Conservation (phyloP, 768 basidiomycete species). For the Hemileccinum impolitum region DNA sequence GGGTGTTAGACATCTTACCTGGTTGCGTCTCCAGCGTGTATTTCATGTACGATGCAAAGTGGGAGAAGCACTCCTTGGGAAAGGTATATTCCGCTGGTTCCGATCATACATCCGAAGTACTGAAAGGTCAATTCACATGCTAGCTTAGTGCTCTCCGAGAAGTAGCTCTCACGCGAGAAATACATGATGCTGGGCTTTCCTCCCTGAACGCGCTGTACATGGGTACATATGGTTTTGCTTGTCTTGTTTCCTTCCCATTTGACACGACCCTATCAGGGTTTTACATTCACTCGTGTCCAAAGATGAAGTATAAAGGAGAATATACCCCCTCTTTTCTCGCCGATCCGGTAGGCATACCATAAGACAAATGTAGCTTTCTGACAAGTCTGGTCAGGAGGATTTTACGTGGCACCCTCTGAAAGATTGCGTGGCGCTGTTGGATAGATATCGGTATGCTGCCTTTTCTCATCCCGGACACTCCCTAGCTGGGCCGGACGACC, state of each 20-base stretch:
- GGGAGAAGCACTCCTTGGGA: slow-evolving; percentile 69
- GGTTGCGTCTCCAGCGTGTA: slow-evolving; percentile 81
- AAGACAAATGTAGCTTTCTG: slow-evolving; percentile 1
- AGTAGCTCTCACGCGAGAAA: slow-evolving; percentile 68
- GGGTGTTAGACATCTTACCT: slow-evolving; percentile 88
- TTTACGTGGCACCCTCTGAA: slow-evolving; percentile 74
- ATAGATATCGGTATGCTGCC: slow-evolving; percentile 63
- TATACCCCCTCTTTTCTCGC: slow-evolving; percentile 84
- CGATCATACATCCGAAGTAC: background rate
- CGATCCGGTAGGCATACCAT: slow-evolving; percentile 62
- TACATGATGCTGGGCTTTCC: slow-evolving; percentile 62
- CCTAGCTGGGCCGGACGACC: slow-evolving; percentile 30
- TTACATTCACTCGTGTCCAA: slow-evolving; percentile 88
- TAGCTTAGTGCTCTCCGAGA: slow-evolving; percentile 88
- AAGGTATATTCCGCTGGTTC: slow-evolving; percentile 46
- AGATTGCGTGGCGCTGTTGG: slow-evolving; percentile 56
- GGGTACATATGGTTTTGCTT: slow-evolving; percentile 49
- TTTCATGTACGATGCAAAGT: slow-evolving; percentile 80
- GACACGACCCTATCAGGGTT: slow-evolving; percentile 53
- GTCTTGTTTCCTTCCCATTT: background rate
- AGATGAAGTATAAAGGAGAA: slow-evolving; percentile 97
- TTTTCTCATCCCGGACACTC: slow-evolving; percentile 67
- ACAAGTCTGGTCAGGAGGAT: slow-evolving; percentile 52
- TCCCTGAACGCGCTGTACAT: slow-evolving; percentile 76
- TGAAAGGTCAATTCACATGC: slow-evolving; percentile 1